A percentile compares a stretch with the other conserved stretches of the same genome.
Evolutionary conservation across 768 basidiomycete species (phyloP).

Genomic region (Agaricus blazei): DNA sequence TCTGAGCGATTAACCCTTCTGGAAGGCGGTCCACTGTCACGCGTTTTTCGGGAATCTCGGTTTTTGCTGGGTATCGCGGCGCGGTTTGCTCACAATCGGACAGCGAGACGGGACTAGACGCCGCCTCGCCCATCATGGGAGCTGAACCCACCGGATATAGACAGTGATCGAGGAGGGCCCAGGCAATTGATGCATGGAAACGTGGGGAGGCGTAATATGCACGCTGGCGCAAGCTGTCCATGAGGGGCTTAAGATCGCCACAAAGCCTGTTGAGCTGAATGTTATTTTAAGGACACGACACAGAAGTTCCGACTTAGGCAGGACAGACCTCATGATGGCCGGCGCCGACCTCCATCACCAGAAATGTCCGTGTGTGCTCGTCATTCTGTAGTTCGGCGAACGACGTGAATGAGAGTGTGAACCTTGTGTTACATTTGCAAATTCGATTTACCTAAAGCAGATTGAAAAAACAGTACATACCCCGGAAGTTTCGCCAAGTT

Average conservation of each 20-base stretch:
- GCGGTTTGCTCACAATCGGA: conserved; percentile 12
- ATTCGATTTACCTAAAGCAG: background rate
- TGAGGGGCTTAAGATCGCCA: conserved; percentile 49
- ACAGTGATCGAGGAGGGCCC: conserved; percentile 60
- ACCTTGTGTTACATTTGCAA: conserved; percentile 28
- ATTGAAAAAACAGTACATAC: conserved; percentile 30
- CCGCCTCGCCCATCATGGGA: conserved; percentile 12
- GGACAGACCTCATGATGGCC: conserved; percentile 67
- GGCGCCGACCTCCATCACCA: conserved; percentile 78
- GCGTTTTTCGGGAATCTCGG: conserved; percentile 24
- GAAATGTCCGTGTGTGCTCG: conserved; percentile 74
- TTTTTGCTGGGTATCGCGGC: conserved; percentile 10
- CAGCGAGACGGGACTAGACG: conserved; percentile 12
- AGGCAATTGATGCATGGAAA: conserved; percentile 88
- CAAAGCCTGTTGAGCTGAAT: conserved; percentile 56
- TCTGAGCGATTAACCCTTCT: conserved; percentile 32
- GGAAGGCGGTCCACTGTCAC: conserved; percentile 51
- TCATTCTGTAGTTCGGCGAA: conserved; percentile 75
- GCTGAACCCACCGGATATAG: conserved; percentile 3
- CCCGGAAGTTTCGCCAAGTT: conserved; percentile 39
- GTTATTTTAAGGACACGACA: background rate
- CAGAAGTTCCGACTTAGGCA: background rate
- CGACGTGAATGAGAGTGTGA: conserved; percentile 64
- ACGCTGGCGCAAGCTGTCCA: conserved; percentile 63
- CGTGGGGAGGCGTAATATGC: conserved; percentile 76